Percentiles rank a stretch among this genome's conserved stretches.
Conservation (phyloP, 2,329 filamentous ascomycete species). For the Podosphaera fusca region DNA sequence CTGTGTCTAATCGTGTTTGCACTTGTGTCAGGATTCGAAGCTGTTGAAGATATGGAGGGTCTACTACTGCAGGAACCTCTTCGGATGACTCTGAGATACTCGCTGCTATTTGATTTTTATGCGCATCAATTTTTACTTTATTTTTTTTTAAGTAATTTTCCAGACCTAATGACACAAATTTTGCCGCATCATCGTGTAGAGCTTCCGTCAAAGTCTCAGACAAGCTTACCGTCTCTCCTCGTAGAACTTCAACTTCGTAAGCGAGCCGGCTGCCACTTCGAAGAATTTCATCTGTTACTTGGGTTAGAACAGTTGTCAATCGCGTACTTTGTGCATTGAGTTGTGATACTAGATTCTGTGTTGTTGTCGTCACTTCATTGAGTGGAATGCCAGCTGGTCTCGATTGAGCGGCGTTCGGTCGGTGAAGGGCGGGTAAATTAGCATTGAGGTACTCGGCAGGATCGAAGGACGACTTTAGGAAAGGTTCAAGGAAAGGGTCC, state of each 20-base stretch:
- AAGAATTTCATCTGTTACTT: slow-evolving; percentile 85
- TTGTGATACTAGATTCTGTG: slow-evolving; percentile 66
- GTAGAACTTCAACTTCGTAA: slow-evolving; percentile 81
- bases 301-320: slow-evolving; percentile 58
- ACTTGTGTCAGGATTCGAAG: slow-evolving; percentile 67
- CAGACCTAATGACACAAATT: slow-evolving; percentile 38
- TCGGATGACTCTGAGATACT: slow-evolving; percentile 8
- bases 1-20: slow-evolving; percentile 60
- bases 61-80: slow-evolving; percentile 13
- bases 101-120: slow-evolving; percentile 5
- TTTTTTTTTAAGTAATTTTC: slow-evolving; percentile 10
- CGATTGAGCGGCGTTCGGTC: slow-evolving; percentile 4
- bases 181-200: slow-evolving; percentile 45
- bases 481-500: slow-evolving; percentile 51
- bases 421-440: slow-evolving; percentile 43
- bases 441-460: slow-evolving; percentile 68
- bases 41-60: slow-evolving; percentile 50
- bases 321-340: slow-evolving; percentile 74
- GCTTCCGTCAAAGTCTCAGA: slow-evolving; percentile 55
- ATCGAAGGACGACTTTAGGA: slow-evolving; percentile 57
- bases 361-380: slow-evolving; percentile 55
- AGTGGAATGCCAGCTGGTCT: slow-evolving; percentile 27
- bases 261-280: slow-evolving; percentile 69
- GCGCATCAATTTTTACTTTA: slow-evolving; percentile 9
- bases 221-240: slow-evolving; percentile 68